These are phyloP conservation scores for Friedmanniomyces endolithicus DNA, from an alignment of 495 filamentous ascomycete species.

Conservation along the genomic window DNA sequence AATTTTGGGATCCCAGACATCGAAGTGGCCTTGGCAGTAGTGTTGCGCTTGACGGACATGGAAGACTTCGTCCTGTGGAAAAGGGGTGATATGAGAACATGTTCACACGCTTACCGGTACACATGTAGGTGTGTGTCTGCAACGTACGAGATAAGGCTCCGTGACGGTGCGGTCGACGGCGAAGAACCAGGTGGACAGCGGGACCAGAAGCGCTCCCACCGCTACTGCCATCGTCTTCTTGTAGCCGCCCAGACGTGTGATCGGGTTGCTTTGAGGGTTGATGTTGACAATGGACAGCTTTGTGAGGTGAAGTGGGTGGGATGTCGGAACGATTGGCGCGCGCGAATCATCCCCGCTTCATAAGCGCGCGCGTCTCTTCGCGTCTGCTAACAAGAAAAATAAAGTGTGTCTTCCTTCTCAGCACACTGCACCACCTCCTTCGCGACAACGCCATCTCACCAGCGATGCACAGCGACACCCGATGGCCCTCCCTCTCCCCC, in stretches of 20 bases:
- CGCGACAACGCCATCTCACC: no score
- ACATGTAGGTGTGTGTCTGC: no score
- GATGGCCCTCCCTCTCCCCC: slow-evolving; percentile 77
- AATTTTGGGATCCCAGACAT: slow-evolving; percentile 86
- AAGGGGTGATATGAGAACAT: slow-evolving; percentile 5
- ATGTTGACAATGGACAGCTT: no score
- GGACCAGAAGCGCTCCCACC: slow-evolving; percentile 1
- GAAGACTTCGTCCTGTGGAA: slow-evolving; percentile 85
- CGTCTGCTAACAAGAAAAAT: background rate
- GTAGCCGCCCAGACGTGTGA: background rate
- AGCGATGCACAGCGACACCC: slow-evolving; percentile 15
- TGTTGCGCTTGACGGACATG: slow-evolving; percentile 83
- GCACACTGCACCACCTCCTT: no score
- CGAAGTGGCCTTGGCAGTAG: slow-evolving; percentile 66
- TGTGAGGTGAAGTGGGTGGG: no score
- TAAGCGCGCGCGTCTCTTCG: background rate
- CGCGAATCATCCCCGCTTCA: no score
- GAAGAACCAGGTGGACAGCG: slow-evolving; percentile 20
- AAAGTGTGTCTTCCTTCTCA: no score
- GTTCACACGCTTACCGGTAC: background rate
- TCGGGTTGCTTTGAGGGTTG: background rate
- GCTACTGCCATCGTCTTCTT: background rate
- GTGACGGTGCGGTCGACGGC: slow-evolving; percentile 39
- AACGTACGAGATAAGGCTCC: slow-evolving; percentile 66
- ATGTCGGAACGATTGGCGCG: background rate